Percentiles rank a stretch among this genome's conserved stretches.
Conservation (phyloP, 2,329 filamentous ascomycete genomes). For the Scedosporium dehoogii region DNA sequence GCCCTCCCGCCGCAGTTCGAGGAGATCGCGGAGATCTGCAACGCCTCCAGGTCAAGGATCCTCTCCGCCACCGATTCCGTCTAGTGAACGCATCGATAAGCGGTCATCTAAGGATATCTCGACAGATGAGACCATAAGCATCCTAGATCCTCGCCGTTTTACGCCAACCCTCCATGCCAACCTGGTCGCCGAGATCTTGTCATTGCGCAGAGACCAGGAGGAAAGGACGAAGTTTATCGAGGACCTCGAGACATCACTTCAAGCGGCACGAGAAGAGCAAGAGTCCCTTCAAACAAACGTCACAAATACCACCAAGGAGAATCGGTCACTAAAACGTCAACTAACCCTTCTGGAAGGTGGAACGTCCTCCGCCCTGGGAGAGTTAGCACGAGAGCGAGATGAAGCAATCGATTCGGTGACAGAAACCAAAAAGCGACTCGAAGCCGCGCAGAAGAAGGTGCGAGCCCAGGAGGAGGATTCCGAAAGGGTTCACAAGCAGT, state of each 20-base stretch:
- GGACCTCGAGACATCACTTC: conserved; percentile 65
- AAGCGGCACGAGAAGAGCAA: conserved; percentile 62
- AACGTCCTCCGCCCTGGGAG: conserved; percentile 73
- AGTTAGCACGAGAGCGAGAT: conserved; percentile 77
- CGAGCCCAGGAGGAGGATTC: conserved; percentile 76
- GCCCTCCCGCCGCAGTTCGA: conserved; percentile 50
- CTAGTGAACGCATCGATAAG: conserved; percentile 33
- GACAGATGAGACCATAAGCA: conserved; percentile 59
- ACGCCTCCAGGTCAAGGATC: conserved; percentile 49
- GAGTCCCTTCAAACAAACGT: conserved; percentile 58
- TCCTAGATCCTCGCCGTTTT: conserved; percentile 82
- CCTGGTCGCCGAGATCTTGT: conserved; percentile 86
- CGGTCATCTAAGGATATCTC: conserved; percentile 48
- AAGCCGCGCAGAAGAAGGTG: conserved; percentile 66
- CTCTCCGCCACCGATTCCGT: conserved; percentile 44
- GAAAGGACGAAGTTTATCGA: conserved; percentile 83
- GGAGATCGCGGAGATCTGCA: conserved; percentile 53
- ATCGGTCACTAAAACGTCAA: conserved; percentile 71
- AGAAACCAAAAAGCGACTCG: conserved; percentile 70
- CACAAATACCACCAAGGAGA: conserved; percentile 61
- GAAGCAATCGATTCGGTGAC: conserved; percentile 62
- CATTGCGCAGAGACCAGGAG: conserved; percentile 79
- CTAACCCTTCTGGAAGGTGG: conserved; percentile 80
- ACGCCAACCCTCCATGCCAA: conserved; percentile 93
- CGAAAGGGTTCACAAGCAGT: conserved; percentile 65